These are phyloP conservation scores for Neurospora sp. DNA, from an alignment of 495 filamentous ascomycete genomes.

Conservation along the genomic window DNA sequence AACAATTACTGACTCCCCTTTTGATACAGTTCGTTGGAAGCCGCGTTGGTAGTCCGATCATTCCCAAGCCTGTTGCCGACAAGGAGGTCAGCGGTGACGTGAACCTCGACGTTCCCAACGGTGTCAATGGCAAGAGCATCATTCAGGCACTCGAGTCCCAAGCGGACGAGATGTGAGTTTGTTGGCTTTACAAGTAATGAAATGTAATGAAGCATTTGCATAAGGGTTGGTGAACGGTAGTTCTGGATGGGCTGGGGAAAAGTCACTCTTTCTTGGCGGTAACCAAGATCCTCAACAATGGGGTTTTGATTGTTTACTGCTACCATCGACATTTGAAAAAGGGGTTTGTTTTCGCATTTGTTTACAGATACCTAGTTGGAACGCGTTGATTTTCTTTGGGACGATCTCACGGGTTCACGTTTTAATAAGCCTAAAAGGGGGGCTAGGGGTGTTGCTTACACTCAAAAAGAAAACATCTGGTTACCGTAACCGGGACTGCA, in stretches of 20 bases:
- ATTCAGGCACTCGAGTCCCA: conserved; percentile 35
- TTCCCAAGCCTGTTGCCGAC: conserved; percentile 32
- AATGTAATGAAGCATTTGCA: background rate
- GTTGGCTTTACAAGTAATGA: conserved; percentile 14
- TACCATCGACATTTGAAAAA: conserved; percentile 1
- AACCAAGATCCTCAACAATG: background rate
- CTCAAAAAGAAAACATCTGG: background rate
- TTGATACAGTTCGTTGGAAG: conserved; percentile 46
- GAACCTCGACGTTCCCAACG: conserved; percentile 19
- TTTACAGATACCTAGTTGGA: background rate
- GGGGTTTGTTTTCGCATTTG: background rate
- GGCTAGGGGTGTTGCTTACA: background rate
- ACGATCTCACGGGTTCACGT: background rate
- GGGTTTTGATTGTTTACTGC: conserved; percentile 1
- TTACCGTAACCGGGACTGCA: background rate
- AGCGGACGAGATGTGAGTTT: conserved; percentile 39
- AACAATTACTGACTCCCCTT: conserved; percentile 4
- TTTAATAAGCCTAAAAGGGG: background rate
- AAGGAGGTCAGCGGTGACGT: conserved; percentile 25
- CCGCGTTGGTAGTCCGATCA: conserved; percentile 44
- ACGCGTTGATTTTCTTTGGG: background rate
- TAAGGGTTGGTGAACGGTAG: background rate
- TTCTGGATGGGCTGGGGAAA: background rate
- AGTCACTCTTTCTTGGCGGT: background rate
- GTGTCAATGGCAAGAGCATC: conserved; percentile 20